A percentile compares a stretch with the other conserved stretches of the same genome.
Conservation (phyloP, 1,284 basidiomycete species). For the Naganishia albida region DNA sequence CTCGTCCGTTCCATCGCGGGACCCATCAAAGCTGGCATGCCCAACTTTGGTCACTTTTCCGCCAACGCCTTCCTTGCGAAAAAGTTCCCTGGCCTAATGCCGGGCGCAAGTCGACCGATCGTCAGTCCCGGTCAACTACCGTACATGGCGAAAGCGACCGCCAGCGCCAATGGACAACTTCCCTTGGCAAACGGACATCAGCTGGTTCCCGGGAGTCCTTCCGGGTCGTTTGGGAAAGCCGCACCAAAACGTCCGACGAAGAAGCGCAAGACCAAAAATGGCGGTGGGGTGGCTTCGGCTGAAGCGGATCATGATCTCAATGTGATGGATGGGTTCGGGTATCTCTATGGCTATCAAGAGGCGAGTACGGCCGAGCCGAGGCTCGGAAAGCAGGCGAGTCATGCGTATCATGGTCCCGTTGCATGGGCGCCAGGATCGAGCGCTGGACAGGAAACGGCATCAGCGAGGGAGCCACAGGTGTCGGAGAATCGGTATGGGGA, state of each 20-base stretch:
- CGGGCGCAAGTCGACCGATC: constrained; percentile 19
- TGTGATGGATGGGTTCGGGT: constrained; percentile 25
- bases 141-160: constrained; percentile 21
- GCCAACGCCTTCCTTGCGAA: constrained; percentile 24
- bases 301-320: constrained; percentile 24
- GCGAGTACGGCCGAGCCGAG: neutral
- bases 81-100: constrained; percentile 24
- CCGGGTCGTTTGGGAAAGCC: constrained; percentile 2
- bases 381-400: neutral
- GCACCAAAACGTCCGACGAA: constrained; percentile 7
- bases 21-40: constrained; percentile 25
- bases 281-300: constrained; percentile 19
- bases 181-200: neutral
- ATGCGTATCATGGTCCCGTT: constrained; percentile 18
- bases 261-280: constrained; percentile 25
- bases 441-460: neutral
- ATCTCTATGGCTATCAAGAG: constrained; percentile 21
- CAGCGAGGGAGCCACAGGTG: neutral
- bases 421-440: neutral
- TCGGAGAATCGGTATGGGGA: too few relatives aligned
- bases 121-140: constrained; percentile 23
- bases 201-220: neutral
- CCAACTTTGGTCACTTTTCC: constrained; percentile 22
- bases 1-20: constrained; percentile 20
- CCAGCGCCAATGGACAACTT: neutral